Percentiles rank a stretch among this genome's conserved stretches.
Evolutionary conservation across 345 rosid genomes (phyloP).

Genomic region (Melastoma malabathricum): DNA sequence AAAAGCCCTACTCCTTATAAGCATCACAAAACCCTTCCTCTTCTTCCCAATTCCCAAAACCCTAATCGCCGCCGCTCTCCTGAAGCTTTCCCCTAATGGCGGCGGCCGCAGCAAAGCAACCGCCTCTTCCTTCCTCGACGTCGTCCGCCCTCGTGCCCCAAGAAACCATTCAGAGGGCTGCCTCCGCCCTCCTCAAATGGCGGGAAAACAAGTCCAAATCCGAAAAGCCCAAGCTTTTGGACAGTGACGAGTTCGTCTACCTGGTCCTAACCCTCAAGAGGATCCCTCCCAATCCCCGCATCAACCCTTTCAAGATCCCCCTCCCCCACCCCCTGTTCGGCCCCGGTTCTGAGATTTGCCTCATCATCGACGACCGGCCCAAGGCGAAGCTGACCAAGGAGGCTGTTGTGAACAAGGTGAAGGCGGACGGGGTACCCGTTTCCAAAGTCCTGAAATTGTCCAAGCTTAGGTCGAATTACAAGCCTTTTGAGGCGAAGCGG

Average conservation of each 20-base stretch:
- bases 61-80: no score
- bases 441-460: conserved; percentile 14
- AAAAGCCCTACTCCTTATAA: no score
- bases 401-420: conserved; percentile 13
- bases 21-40: no score
- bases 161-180: conserved; percentile 9
- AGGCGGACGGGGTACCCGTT: conserved; percentile 12
- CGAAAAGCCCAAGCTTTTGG: conserved; percentile 13
- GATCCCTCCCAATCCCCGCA: conserved; percentile 9
- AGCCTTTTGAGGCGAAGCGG: conserved; percentile 16
- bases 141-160: conserved; percentile 6
- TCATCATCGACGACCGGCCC: conserved; percentile 15
- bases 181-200: conserved; percentile 11
- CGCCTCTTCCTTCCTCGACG: not conserved
- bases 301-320: conserved; percentile 14
- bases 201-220: conserved; percentile 6
- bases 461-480: conserved; percentile 12
- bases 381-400: conserved; percentile 11
- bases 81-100: no score
- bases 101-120: no score
- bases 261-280: conserved; percentile 13
- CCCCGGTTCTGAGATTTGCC: conserved; percentile 8
- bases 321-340: conserved; percentile 8
- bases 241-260: conserved; percentile 14
- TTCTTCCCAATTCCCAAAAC: no score